Evolutionary conservation across 75 land plant genomes (phyloP), one percentile per base, ranked within the genome.

Genomic region (Cupressus sempervirens): DNA sequence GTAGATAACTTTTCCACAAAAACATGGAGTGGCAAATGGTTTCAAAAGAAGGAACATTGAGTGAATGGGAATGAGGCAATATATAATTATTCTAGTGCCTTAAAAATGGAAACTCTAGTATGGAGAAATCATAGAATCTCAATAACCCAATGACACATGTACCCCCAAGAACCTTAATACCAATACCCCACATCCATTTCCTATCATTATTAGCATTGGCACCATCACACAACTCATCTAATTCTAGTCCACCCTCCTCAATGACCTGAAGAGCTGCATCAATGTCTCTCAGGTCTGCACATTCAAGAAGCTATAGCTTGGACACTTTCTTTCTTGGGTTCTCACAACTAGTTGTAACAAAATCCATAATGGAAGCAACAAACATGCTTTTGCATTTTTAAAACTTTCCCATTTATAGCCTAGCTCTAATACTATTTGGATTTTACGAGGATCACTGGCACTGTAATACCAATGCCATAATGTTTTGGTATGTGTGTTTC

Each of bases 341-440:
- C 40, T 98, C 98, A 88, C 95, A 93, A 82, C 92, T 93, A 72
- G 95, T 92, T 48, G 98, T 96, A 82, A 98, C 88, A 29, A 98
- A 88, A 86, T 96, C 98, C 98, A 96, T 98, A 41, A 98, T 92
- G 29, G 98, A 95, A 74, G 95, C 92, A 81, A 98, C 97, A 70
- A 96, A 96, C 96, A 94, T 93, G 87, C 98, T 94, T 87, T 91
- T 93, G 40, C 98, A n/a, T 96, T 88, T 90, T 91, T 68, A 88
- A 91, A 83, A 86, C 84, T 84, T 88, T 90, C 72, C 87, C 80
- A 85, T 85, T 82, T n/a, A n/a, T n/a, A n/a, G n/a, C n/a, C n/a
- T n/a, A n/a, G n/a, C n/a, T n/a, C n/a, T n/a, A n/a, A n/a, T n/a
- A n/a, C n/a, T n/a, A n/a, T n/a, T n/a, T n/a, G n/a, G n/a, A n/a